These are phyloP conservation scores for Limnanthes douglasii DNA, from an alignment of 345 rosid genomes.

Conservation along the genomic window DNA sequence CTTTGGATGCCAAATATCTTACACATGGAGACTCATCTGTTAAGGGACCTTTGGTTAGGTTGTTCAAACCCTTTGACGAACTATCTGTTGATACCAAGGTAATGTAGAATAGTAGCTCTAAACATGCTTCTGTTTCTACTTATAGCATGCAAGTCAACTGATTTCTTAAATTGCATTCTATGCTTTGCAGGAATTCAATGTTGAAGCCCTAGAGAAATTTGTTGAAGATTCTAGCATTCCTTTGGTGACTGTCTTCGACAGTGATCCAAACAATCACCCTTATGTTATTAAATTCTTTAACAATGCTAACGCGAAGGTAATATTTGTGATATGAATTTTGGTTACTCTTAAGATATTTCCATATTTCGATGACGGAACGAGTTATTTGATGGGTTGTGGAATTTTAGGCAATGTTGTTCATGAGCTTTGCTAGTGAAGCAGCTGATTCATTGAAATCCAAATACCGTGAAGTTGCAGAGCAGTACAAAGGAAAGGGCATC, in stretches of 20 bases:
- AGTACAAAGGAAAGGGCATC: conserved; percentile 56
- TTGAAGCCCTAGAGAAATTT: conserved; percentile 66
- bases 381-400: conserved; percentile 2
- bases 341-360: too few relatives aligned
- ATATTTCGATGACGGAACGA: too few relatives aligned
- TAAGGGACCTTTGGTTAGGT: conserved; percentile 73
- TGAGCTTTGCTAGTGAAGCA: conserved; percentile 41
- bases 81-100: conserved; percentile 74
- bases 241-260: conserved; percentile 51
- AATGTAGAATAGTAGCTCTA: too few relatives aligned
- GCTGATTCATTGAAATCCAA: conserved; percentile 52
- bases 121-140: too few relatives aligned
- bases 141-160: too few relatives aligned
- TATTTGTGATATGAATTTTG: not conserved
- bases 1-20: conserved; percentile 66
- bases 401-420: conserved; percentile 70
- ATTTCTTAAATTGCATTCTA: conserved; percentile 3
- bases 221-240: conserved; percentile 73
- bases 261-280: conserved; percentile 70
- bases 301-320: conserved; percentile 59
- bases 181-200: conserved; percentile 56
- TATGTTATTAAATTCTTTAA: conserved; percentile 74
- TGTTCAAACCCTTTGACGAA: conserved; percentile 94
- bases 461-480: conserved; percentile 57
- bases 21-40: conserved; percentile 74